Evolutionary conservation across 805 yeast species (phyloP).

Genomic region (Metschnikowia reukaufii): DNA sequence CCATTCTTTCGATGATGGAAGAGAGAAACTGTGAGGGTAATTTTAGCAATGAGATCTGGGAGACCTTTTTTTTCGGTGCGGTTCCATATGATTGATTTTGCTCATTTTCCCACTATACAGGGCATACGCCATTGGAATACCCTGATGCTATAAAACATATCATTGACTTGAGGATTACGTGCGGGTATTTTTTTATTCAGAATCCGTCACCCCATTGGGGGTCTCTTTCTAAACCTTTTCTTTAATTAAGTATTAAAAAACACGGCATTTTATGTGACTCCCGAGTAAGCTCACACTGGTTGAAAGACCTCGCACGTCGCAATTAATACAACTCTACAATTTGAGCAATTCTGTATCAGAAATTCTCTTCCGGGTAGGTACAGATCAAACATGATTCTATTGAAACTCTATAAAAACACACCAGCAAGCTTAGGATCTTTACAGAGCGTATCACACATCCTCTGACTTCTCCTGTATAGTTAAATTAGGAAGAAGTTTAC

Average conservation of each 20-base stretch:
- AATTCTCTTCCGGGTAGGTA: too few relatives aligned
- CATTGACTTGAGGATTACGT: too few relatives aligned
- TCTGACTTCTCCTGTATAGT: neutral
- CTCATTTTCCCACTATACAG: slow-evolving; percentile 9
- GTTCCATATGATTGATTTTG: slow-evolving; percentile 7
- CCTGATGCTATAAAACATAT: neutral
- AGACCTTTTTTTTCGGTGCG: slow-evolving; percentile 10
- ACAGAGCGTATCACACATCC: neutral
- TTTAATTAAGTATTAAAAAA: too few relatives aligned
- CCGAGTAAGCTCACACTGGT: too few relatives aligned
- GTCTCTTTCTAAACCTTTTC: too few relatives aligned
- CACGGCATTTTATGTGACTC: too few relatives aligned
- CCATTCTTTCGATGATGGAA: slow-evolving; percentile 21
- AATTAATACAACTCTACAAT: too few relatives aligned
- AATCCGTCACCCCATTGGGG: too few relatives aligned
- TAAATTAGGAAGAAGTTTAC: slow-evolving; percentile 6
- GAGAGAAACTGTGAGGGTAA: slow-evolving; percentile 6
- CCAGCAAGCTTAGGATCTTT: neutral
- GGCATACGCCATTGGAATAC: neutral
- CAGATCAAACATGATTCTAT: neutral
- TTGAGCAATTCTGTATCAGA: too few relatives aligned
- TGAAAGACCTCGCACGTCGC: too few relatives aligned
- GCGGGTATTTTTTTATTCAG: too few relatives aligned
- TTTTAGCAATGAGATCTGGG: slow-evolving; percentile 7
- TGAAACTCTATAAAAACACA: slow-evolving; percentile 3